A percentile compares a stretch with the other conserved stretches of the same genome.
These are phyloP conservation scores for Suillus tomentosus DNA, from an alignment of 768 basidiomycete genomes.

Conservation along the genomic window DNA sequence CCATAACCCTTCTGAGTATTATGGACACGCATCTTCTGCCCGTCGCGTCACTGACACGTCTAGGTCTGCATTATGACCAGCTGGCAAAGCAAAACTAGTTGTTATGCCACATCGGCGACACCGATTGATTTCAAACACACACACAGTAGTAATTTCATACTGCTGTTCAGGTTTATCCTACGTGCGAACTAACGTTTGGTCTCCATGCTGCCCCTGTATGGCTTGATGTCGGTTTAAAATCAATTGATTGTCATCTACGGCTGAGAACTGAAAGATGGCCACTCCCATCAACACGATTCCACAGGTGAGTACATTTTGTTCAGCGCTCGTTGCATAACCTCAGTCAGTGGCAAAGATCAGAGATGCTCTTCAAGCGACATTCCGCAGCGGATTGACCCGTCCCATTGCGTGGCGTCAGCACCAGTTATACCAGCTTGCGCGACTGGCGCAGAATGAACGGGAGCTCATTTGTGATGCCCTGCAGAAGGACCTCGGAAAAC, in stretches of 20 bases:
- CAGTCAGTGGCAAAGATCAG: constrained; percentile 31
- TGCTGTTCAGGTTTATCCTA: neutral
- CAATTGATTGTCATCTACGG: neutral
- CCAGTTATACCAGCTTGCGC: constrained; percentile 65
- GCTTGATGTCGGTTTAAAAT: neutral
- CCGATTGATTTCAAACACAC: neutral
- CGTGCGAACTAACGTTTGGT: neutral
- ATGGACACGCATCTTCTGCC: neutral
- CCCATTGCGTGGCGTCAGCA: constrained; percentile 60
- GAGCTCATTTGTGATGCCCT: constrained; percentile 49
- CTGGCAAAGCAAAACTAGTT: neutral
- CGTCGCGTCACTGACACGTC: neutral
- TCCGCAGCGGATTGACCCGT: constrained; percentile 49
- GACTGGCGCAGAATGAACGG: constrained; percentile 62
- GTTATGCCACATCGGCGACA: neutral
- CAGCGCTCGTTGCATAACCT: neutral
- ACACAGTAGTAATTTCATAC: neutral
- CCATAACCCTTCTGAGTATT: neutral
- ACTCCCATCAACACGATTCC: constrained; percentile 26
- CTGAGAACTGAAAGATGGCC: constrained; percentile 12
- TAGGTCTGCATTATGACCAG: neutral
- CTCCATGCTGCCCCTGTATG: neutral
- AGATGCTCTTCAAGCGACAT: constrained; percentile 45
- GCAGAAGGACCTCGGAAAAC: constrained; percentile 51
- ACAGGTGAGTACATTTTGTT: constrained; percentile 18